Base-by-base conservation (phyloP, 73 alveolate species). In the Durusdinium trenchii region DNA sequence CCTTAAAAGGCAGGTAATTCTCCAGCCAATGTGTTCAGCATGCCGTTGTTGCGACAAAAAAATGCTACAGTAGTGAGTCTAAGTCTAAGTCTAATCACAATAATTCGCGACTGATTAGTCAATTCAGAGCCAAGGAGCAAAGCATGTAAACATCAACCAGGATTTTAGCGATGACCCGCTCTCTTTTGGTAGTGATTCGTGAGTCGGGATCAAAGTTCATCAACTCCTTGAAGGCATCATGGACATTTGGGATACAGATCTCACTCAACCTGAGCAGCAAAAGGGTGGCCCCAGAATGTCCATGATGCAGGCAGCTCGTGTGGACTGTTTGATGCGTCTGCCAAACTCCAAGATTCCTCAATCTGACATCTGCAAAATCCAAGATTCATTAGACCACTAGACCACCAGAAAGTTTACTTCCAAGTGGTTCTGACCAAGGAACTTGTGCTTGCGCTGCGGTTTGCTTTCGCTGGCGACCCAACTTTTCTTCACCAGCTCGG, bases 391-490 rank as follows among this genome's bases (percentile, higher is more conserved):
- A 12, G 4, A 26, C 40, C 76, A n/a, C n/a, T n/a, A n/a, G 69
- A 23, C 23, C 69, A 16, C 69, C 69, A 16, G 32, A 57, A 16
- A 23, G 32, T 57, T 57, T 12, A 12, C 69, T 23, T 57, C 23
- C 23, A 23, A 47, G 43, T 12, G 43, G 46, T 30, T 35, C 51
- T 50, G 51, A 14, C 73, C 57, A 51, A 52, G 78, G 36, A 38
- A 52, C 94, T 84, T 84, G 94, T 91, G 81, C 89, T 91, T 91
- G 61, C 98, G 57, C 78, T 91, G 36, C 1, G 98, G 98, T n/a
- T n/a, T 91, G 79, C 69, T 91, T 78, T 91, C 98, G 69, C 98
- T 91, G 6, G 98, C 54, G 73, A 45, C 79, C 28, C 35, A 4
- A 38, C 48, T 78, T 69, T 45, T 69, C 52, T 64, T 67, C 28